Conservation (phyloP, 1,284 basidiomycete genomes). For the Pseudozyma sp. region DNA sequence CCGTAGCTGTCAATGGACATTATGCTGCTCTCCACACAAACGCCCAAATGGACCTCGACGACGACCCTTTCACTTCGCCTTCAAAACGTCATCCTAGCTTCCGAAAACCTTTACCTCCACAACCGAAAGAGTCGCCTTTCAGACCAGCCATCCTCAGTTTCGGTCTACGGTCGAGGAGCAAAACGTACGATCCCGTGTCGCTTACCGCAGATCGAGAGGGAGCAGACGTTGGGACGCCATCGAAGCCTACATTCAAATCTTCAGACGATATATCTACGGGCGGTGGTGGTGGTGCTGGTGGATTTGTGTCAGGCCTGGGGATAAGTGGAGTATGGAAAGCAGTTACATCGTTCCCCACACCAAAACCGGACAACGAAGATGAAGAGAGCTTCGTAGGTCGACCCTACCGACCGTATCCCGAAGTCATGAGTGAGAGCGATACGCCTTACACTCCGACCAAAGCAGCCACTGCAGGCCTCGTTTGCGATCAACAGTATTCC, state of each 20-base stretch:
- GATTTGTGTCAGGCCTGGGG: constrained; percentile 21
- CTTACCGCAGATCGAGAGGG: background rate
- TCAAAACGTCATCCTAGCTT: background rate
- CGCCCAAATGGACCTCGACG: constrained; percentile 2
- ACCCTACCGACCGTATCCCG: constrained; percentile 12
- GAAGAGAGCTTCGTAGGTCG: constrained; percentile 32
- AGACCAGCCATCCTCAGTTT: constrained; percentile 28
- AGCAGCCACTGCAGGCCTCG: background rate
- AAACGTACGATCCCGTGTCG: constrained; percentile 25
- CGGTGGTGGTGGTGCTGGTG: background rate
- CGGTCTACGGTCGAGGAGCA: constrained; percentile 35
- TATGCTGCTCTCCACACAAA: background rate
- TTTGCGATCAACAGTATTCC: background rate
- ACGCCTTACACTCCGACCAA: constrained; percentile 32
- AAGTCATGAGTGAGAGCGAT: constrained; percentile 33
- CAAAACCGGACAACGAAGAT: constrained; percentile 13
- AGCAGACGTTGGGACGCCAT: constrained; percentile 15
- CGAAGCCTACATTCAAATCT: constrained; percentile 1
- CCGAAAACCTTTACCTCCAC: constrained; percentile 32
- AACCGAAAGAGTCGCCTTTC: constrained; percentile 38
- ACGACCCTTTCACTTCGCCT: constrained; percentile 9
- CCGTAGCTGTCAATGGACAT: background rate
- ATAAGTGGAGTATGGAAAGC: constrained; percentile 40
- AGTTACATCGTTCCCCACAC: constrained; percentile 15
- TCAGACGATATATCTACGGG: too few species aligned